These are phyloP conservation scores for Fusarium longipes DNA, from an alignment of 2,329 filamentous ascomycete species.

Conservation along the genomic window DNA sequence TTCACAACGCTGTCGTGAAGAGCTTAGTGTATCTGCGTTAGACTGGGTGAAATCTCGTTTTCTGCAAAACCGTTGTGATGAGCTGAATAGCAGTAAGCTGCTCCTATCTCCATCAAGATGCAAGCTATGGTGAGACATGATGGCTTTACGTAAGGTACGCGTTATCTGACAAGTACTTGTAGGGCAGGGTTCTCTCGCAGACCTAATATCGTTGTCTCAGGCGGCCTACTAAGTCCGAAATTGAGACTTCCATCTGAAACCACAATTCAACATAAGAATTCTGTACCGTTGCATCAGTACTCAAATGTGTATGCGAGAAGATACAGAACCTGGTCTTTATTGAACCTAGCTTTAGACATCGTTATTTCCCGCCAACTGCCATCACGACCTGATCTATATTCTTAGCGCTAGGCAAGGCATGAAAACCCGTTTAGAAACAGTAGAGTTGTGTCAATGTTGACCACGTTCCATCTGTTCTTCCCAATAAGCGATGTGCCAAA, in stretches of 20 bases:
- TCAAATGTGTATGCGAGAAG: slow-evolving; percentile 18
- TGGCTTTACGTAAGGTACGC: neutral
- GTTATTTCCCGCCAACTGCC: slow-evolving; percentile 19
- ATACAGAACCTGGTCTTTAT: slow-evolving; percentile 15
- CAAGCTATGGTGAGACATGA: neutral
- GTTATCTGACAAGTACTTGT: neutral
- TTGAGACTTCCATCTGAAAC: neutral
- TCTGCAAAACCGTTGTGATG: neutral
- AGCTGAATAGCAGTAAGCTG: neutral
- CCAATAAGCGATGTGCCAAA: neutral
- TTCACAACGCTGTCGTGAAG: neutral
- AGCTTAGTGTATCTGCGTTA: neutral
- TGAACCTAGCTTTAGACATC: slow-evolving; percentile 21
- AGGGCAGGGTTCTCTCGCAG: neutral
- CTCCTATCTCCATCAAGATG: neutral
- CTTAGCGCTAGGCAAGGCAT: slow-evolving; percentile 11
- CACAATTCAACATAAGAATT: neutral
- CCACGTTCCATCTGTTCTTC: neutral
- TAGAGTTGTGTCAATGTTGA: slow-evolving; percentile 9
- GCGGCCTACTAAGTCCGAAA: neutral
- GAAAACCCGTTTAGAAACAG: slow-evolving; percentile 4
- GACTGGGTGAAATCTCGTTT: neutral
- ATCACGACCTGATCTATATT: slow-evolving; percentile 13
- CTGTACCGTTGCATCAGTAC: slow-evolving; percentile 5
- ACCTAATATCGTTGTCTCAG: slow-evolving; percentile 16